phyloP scores from a whole-genome alignment of 116 monocot species.

The Iris pallida region DNA sequence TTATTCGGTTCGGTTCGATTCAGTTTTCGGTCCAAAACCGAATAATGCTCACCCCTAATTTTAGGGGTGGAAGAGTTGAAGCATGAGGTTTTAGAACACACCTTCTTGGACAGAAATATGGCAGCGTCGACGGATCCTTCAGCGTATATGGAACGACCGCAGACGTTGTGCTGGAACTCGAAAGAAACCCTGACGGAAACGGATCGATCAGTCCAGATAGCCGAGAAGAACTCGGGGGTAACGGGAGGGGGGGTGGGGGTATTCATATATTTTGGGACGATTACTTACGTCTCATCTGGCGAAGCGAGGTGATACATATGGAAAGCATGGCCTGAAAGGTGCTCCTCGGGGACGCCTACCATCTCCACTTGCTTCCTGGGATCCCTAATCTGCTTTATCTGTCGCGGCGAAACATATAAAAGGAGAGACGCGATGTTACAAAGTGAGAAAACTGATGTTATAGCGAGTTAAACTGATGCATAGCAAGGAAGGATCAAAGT shows the following conservation, averaged over 20 bases:
- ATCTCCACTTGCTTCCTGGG: slow-evolving; percentile 71
- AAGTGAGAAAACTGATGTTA: too few relatives aligned
- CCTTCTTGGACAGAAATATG: slow-evolving; percentile 77
- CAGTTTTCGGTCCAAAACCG: too few relatives aligned
- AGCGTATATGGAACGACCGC: slow-evolving; percentile 83
- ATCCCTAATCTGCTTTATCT: slow-evolving; percentile 84
- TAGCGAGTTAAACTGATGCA: too few relatives aligned
- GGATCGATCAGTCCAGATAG: not conserved
- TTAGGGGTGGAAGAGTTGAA: not conserved
- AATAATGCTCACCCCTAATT: too few relatives aligned
- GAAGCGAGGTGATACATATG: slow-evolving; percentile 95
- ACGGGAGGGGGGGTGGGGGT: not conserved
- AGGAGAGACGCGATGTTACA: too few relatives aligned
- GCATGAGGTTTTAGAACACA: not conserved
- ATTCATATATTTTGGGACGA: not conserved
- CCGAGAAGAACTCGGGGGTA: not conserved
- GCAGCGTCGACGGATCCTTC: slow-evolving; percentile 93
- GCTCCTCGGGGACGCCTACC: slow-evolving; percentile 87
- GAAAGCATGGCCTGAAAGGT: slow-evolving; percentile 85
- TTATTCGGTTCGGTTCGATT: too few relatives aligned
- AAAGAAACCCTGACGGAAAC: slow-evolving; percentile 72
- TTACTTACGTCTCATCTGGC: slow-evolving; percentile 78
- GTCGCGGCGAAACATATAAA: not conserved
- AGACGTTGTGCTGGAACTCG: slow-evolving; percentile 95
- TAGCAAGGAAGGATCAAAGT: too few relatives aligned